Conservation (phyloP, 805 yeast genomes). For the Saccharomycopsis selenospora region DNA sequence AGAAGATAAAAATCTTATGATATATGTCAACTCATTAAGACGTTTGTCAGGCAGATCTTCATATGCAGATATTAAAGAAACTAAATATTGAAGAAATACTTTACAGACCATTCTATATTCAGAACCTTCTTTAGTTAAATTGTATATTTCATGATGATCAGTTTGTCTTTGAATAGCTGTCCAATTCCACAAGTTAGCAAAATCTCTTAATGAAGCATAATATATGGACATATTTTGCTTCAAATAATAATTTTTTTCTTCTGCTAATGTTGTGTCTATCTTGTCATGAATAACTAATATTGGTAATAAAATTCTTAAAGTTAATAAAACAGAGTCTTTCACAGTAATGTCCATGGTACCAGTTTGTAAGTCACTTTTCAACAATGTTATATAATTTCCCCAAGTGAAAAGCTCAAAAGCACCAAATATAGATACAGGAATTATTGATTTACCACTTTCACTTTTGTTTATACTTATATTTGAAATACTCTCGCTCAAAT, state of each 20-base stretch:
- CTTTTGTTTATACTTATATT: neutral
- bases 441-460: neutral
- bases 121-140: neutral
- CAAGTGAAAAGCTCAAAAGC: conserved; percentile 2
- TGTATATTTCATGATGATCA: conserved; percentile 22
- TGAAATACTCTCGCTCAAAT: neutral
- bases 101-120: conserved; percentile 4
- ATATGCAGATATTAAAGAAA: conserved; percentile 29
- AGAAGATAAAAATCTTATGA: conserved; percentile 55
- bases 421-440: conserved; percentile 15
- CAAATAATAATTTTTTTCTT: conserved; percentile 4
- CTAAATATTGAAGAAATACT: conserved; percentile 27
- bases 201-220: conserved; percentile 25
- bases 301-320: conserved; percentile 38
- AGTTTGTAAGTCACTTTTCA: neutral
- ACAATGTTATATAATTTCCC: neutral
- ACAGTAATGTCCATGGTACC: neutral
- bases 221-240: conserved; percentile 20
- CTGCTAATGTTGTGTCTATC: neutral
- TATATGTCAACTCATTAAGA: conserved; percentile 44
- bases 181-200: conserved; percentile 33
- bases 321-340: conserved; percentile 33
- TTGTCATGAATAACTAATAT: conserved; percentile 21
- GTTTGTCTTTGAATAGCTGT: conserved; percentile 23
- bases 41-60: conserved; percentile 24